Percentiles rank a stretch among this genome's conserved stretches.
Evolutionary conservation across 2,329 filamentous ascomycete species (phyloP).

Genomic region (Daldinia eschscholtzii): DNA sequence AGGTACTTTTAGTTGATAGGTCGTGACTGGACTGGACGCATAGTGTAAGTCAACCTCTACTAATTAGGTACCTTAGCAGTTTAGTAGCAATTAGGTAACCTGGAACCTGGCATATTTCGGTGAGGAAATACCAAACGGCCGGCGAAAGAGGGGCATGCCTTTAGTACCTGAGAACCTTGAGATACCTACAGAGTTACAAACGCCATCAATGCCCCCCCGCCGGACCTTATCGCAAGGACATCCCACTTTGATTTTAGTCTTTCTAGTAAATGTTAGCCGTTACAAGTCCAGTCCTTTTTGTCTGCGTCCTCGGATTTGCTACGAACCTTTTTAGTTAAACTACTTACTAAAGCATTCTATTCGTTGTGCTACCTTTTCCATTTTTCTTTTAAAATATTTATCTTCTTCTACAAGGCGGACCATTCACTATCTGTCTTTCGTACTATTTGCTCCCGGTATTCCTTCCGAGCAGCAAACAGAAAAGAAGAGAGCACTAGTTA

Average conservation of each 20-base stretch:
- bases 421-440: not conserved
- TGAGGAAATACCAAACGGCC: constrained; percentile 26
- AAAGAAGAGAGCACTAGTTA: not conserved
- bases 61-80: not conserved
- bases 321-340: not conserved
- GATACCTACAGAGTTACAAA: not conserved
- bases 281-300: not conserved
- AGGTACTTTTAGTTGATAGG: not conserved
- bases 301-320: not conserved
- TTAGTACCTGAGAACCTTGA: not conserved
- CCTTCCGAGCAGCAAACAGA: not conserved
- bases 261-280: constrained; percentile 1
- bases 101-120: constrained; percentile 10
- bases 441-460: not conserved
- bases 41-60: not conserved
- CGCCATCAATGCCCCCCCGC: not conserved
- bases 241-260: constrained; percentile 21
- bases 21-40: not conserved
- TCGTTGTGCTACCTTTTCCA: not conserved
- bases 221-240: constrained; percentile 28
- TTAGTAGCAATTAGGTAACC: no score
- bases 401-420: not conserved
- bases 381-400: not conserved
- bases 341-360: not conserved
- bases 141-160: constrained; percentile 28